Base-by-base conservation (phyloP, 1,139 yeast species). In the Blastobotrys aristatus region DNA sequence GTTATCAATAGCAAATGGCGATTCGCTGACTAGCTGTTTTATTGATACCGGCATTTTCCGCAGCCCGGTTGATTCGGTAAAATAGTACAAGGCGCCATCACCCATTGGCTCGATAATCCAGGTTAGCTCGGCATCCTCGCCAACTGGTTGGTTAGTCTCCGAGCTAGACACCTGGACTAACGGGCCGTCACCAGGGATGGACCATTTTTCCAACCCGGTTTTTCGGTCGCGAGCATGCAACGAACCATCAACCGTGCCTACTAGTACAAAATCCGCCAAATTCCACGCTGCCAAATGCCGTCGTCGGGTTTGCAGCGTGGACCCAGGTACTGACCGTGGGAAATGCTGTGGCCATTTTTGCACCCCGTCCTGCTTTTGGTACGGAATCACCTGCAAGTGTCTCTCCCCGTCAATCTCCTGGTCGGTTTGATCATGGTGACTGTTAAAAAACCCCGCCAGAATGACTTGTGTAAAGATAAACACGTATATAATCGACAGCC, bases 81-180 rank as follows among this genome's bases (percentile, higher is more conserved):
- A 90, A 62, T 83, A 88, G 64, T 82, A 90, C n/a, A 92, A 71
- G 0, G 82, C 71, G 0, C 99, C 99, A 52, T 87, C 96, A 8
- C 81, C 83, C 56, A 76, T 78, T 0, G 98, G 98, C 58, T 92
- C 98, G 0, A 92, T 94, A 53, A 90, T 82, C 94, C 97, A 87
- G 1, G 74, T 72, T 35, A 74, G 57, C 13, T 58, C 55, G 17
- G 52, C 49, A 55, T 65, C 56, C 14, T 58, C 56, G 55, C 65
- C 56, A 29, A 8, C 3, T 4, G 58, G 21, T 22, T 57, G 52
- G 13, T 37, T 41, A 3, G 13, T 2, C 17, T 46, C 49, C 4
- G 43, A 39, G 21, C 49, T 31, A 4, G 55, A 41, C 4, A 64
- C 65, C 18, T 55, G 56, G 11, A 69, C 69, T 30, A 57, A 55